Conservation (phyloP, 148 eudicot species). For the Vaccinium myrtillus region DNA sequence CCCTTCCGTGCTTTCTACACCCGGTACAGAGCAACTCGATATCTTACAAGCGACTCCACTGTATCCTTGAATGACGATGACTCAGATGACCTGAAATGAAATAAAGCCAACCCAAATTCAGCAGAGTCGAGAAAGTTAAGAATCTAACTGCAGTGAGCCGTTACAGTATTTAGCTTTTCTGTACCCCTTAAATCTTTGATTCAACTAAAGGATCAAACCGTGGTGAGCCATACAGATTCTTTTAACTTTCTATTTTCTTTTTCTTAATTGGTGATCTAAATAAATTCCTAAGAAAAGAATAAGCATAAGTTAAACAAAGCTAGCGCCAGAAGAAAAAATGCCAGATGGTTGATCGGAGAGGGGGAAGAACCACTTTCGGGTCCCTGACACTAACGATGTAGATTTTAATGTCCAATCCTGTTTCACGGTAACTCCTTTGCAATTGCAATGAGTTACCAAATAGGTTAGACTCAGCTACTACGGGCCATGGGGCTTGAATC, state of each 20-base stretch:
- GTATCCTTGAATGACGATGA: slow-evolving; percentile 26
- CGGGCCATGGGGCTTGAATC: not conserved
- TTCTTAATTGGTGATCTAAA: not conserved
- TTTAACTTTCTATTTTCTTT: not conserved
- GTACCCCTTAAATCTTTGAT: not conserved
- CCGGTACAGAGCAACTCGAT: slow-evolving; percentile 15
- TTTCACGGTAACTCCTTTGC: not conserved
- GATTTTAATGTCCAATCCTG: not conserved
- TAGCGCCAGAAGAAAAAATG: not conserved
- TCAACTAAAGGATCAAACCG: not conserved
- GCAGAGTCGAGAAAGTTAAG: not conserved
- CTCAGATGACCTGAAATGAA: slow-evolving; percentile 14
- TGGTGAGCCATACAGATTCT: not conserved
- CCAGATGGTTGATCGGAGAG: not conserved
- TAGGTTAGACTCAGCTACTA: not conserved
- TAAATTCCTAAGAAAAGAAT: not conserved
- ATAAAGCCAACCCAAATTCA: not conserved
- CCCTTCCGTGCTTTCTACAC: slow-evolving; percentile 21
- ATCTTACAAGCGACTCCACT: slow-evolving; percentile 27
- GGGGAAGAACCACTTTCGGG: not conserved
- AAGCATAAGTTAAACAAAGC: not conserved
- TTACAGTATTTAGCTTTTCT: too few species aligned
- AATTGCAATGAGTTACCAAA: not conserved
- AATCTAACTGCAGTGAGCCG: not conserved
- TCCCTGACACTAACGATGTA: not conserved